Percentiles rank a stretch among this genome's conserved stretches.
Evolutionary conservation across 495 filamentous ascomycete species (phyloP).

Genomic region (Penicillium flavigenum): DNA sequence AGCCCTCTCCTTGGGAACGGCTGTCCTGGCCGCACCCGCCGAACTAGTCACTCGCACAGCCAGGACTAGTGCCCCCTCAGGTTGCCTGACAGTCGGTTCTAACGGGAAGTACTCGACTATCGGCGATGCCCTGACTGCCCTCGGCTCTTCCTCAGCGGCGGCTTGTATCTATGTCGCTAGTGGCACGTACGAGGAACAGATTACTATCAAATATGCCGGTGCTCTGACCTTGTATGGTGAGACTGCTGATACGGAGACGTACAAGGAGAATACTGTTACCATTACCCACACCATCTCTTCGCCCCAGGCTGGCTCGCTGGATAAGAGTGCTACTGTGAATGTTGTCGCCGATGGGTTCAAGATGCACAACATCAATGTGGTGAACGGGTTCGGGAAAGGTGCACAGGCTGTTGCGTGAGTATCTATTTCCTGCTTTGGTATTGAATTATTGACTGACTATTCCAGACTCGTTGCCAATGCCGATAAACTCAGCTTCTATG

Average conservation of each 20-base stretch:
- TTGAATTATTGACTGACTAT: background rate
- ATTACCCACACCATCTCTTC: conserved; percentile 55
- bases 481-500: conserved; percentile 58
- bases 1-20: conserved; percentile 14
- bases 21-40: conserved; percentile 14
- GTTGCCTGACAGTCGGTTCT: conserved; percentile 32
- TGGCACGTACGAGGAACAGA: conserved; percentile 48
- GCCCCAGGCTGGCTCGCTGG: conserved; percentile 42
- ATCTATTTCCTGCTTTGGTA: background rate
- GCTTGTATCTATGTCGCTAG: conserved; percentile 39
- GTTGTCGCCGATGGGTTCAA: conserved; percentile 50
- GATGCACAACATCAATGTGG: conserved; percentile 64
- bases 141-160: conserved; percentile 23
- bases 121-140: conserved; percentile 24
- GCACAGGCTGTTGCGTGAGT: conserved; percentile 40
- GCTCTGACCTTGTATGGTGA: conserved; percentile 50
- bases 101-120: conserved; percentile 31
- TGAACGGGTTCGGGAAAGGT: conserved; percentile 47
- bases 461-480: conserved; percentile 48
- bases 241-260: conserved; percentile 54
- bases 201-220: conserved; percentile 49
- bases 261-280: conserved; percentile 59
- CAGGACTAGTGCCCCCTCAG: conserved; percentile 29
- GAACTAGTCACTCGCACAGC: conserved; percentile 12
- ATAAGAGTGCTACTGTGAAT: conserved; percentile 56